Base-by-base conservation (phyloP, 805 yeast genomes). In the Wickerhamomyces queroliae region DNA sequence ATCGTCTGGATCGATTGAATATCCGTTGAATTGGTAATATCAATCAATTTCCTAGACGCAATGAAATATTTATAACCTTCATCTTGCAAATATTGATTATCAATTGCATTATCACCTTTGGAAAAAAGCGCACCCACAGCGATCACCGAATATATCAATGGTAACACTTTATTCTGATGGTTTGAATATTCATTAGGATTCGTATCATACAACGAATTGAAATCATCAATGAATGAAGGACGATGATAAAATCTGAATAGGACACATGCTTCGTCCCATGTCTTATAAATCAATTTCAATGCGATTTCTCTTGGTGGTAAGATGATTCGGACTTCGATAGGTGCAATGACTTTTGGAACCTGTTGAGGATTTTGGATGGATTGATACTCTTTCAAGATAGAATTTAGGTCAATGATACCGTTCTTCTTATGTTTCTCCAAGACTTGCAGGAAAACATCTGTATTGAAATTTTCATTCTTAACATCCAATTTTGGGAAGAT, bases 191-290 rank as follows among this genome's bases (percentile, higher is more conserved):
- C 76, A 13, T 72, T 69, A 1, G 95, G 91, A 49, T 83, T 91
- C 1, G 90, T 73, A 36, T 81, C 83, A 59, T 88, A 88, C 20
- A 88, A 64, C 41, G 79, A 73, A 49, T 86, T 88, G 27, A 89
- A 69, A 51, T 85, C 89, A 46, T 76, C 76, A 37, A 84, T 70
- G 48, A 88, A 79, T 2, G 89, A 76, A 1, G 95, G 95, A 25
- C 96, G 69, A 55, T 89, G 96, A 58, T 86, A 86, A 56, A 89
- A 88, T 39, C 95, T 67, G 54, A 88, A 83, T 37, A 90, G 64
- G 9, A 93, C 74, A 62, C 95, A 87, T 2, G 95, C 89, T 49
- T 83, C 82, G 50, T 80, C 78, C 95, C 96, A 89, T 3, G 91
- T 86, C 35, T 79, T 76, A 50, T 77, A 78, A 22, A 89, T 78